Conservation (phyloP, 2,329 filamentous ascomycete species). For the Dactylellina parvicollis region DNA sequence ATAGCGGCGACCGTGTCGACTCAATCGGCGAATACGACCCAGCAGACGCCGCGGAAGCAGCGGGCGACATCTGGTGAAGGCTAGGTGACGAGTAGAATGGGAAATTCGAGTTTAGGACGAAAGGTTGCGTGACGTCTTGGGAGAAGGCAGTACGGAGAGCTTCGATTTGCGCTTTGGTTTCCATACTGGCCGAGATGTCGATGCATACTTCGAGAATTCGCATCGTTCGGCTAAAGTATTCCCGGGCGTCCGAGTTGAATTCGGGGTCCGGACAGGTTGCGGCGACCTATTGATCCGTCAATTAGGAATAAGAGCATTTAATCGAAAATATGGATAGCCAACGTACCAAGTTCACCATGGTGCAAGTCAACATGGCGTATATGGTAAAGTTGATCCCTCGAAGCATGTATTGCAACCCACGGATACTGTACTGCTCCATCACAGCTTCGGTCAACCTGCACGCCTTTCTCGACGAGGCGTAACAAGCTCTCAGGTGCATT, state of each 20-base stretch:
- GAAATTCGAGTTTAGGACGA: slow-evolving; percentile 87
- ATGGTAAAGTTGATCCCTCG: slow-evolving; percentile 94
- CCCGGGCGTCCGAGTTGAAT: slow-evolving; percentile 81
- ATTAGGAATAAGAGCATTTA: slow-evolving; percentile 30
- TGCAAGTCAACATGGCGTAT: slow-evolving; percentile 90
- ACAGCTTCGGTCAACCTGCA: slow-evolving; percentile 89
- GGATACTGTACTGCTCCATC: slow-evolving; percentile 77
- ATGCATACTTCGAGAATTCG: slow-evolving; percentile 87
- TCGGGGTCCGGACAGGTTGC: slow-evolving; percentile 92
- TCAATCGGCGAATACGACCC: slow-evolving; percentile 61
- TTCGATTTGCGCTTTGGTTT: slow-evolving; percentile 80
- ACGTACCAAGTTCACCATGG: slow-evolving; percentile 90
- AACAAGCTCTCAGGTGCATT: slow-evolving; percentile 85
- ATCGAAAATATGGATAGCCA: slow-evolving; percentile 11
- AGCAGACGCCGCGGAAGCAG: slow-evolving; percentile 59
- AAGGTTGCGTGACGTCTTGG: slow-evolving; percentile 82
- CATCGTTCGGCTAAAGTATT: slow-evolving; percentile 94
- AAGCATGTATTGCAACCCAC: slow-evolving; percentile 88
- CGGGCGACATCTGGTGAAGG: slow-evolving; percentile 69
- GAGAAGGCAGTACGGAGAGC: slow-evolving; percentile 91
- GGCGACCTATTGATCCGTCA: slow-evolving; percentile 72
- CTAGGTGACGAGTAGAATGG: slow-evolving; percentile 75
- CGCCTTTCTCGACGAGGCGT: slow-evolving; percentile 82
- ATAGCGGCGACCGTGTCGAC: slow-evolving; percentile 64
- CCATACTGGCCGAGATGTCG: slow-evolving; percentile 70